Percentiles rank a stretch among this genome's conserved stretches.
phyloP scores from a whole-genome alignment of 495 filamentous ascomycete species.

The Opeltia flavorubescens region DNA sequence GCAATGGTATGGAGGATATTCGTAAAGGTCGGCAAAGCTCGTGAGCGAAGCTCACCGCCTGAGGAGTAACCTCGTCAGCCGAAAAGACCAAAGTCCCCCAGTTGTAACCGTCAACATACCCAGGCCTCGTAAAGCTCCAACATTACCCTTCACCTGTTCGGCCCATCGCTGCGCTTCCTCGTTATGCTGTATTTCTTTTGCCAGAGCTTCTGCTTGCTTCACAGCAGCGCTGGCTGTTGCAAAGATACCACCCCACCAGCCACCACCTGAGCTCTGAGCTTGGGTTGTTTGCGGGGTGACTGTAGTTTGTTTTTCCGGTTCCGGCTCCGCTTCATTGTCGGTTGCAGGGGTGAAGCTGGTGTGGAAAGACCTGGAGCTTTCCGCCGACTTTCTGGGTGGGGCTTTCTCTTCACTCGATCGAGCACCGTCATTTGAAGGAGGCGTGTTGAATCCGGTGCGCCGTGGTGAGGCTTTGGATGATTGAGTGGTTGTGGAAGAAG shows the following conservation, averaged over 20 bases:
- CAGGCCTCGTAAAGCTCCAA: conserved; percentile 63
- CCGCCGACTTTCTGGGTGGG: conserved; percentile 52
- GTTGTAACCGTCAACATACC: conserved; percentile 38
- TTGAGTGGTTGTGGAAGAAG: conserved; percentile 33
- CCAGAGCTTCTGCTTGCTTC: conserved; percentile 85
- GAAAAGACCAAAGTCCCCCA: not conserved
- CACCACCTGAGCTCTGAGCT: conserved; percentile 40
- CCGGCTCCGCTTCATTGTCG: conserved; percentile 19
- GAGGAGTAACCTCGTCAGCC: conserved; percentile 13
- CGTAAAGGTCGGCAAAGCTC: conserved; percentile 88
- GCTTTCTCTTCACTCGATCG: conserved; percentile 47
- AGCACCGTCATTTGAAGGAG: conserved; percentile 31
- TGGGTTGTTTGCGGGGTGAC: conserved; percentile 17
- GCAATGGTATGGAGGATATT: conserved; percentile 88
- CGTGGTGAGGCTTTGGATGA: conserved; percentile 41
- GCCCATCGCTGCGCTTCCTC: conserved; percentile 96
- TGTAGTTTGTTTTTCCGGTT: conserved; percentile 16
- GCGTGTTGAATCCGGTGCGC: conserved; percentile 40
- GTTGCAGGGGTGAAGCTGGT: conserved; percentile 29
- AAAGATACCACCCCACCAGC: conserved; percentile 88
- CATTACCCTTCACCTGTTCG: conserved; percentile 84
- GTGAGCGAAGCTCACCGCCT: conserved; percentile 83
- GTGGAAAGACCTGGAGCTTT: conserved; percentile 58
- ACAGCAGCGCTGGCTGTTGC: conserved; percentile 59
- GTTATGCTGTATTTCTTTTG: conserved; percentile 90